Percentiles rank a stretch among this genome's conserved stretches.
Evolutionary conservation across 257 asterid species (phyloP).

Genomic region (Nemophila menziesii): DNA sequence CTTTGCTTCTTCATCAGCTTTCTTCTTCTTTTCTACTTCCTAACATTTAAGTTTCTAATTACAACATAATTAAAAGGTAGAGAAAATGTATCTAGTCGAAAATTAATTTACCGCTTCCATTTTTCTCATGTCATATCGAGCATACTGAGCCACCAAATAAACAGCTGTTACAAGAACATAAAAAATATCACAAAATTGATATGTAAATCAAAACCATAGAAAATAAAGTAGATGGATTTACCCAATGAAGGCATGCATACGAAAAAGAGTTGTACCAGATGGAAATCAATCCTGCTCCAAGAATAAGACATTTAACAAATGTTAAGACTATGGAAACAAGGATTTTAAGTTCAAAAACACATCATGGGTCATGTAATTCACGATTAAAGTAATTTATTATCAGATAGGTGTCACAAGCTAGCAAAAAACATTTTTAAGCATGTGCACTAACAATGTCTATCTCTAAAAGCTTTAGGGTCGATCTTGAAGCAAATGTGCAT

Average conservation of each 20-base stretch:
- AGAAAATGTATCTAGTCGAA: neutral
- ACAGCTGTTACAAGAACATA: conserved; percentile 55
- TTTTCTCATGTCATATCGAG: conserved; percentile 85
- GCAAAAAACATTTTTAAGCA: too few species aligned
- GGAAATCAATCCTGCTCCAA: conserved; percentile 74
- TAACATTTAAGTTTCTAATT: conserved; percentile 10
- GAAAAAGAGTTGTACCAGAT: conserved; percentile 82
- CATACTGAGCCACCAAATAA: conserved; percentile 87
- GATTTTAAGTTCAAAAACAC: neutral
- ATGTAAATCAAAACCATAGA: conserved; percentile 8
- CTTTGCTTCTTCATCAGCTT: conserved; percentile 82
- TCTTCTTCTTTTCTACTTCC: conserved; percentile 66
- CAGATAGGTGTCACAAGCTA: too few species aligned
- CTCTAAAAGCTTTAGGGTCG: too few species aligned
- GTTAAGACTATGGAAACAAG: conserved; percentile 3
- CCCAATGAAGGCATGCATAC: conserved; percentile 91
- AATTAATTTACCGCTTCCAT: conserved; percentile 74
- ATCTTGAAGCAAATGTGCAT: too few species aligned
- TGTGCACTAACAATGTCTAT: too few species aligned
- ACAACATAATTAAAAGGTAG: conserved; percentile 5
- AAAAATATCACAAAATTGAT: conserved; percentile 4
- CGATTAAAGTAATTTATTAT: too few species aligned
- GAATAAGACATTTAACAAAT: conserved; percentile 1
- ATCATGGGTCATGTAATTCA: neutral
- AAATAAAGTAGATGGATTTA: conserved; percentile 16